A percentile compares a stretch with the other conserved stretches of the same genome.
Conservation (phyloP, 2,329 filamentous ascomycete genomes). For the Fusarium equiseti region DNA sequence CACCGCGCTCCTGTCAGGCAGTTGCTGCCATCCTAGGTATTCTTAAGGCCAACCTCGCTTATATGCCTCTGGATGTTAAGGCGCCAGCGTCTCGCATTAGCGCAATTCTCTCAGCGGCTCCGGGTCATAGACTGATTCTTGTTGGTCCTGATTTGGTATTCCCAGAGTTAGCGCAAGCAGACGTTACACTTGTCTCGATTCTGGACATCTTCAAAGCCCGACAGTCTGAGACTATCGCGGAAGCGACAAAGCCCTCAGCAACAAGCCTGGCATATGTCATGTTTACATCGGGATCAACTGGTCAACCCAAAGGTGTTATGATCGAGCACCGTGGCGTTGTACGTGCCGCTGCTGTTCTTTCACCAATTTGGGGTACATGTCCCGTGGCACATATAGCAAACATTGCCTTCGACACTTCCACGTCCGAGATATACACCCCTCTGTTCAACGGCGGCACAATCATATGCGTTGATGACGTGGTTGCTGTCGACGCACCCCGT, state of each 20-base stretch:
- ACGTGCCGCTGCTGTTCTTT: not conserved
- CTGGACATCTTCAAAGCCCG: not conserved
- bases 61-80: constrained; percentile 35
- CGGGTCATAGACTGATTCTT: not conserved
- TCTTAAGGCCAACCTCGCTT: constrained; percentile 37
- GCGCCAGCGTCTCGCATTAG: not conserved
- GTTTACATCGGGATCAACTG: constrained; percentile 44
- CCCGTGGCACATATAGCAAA: not conserved
- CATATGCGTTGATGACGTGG: not conserved
- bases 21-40: constrained; percentile 29
- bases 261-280: constrained; percentile 39
- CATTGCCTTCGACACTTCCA: not conserved
- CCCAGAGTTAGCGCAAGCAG: not conserved
- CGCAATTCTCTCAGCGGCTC: not conserved
- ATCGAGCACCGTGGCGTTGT: constrained; percentile 21
- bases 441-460: not conserved
- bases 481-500: not conserved
- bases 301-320: constrained; percentile 42
- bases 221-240: not conserved
- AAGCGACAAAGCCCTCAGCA: not conserved
- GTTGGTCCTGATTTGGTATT: not conserved
- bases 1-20: not conserved
- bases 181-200: not conserved
- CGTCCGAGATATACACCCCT: not conserved
- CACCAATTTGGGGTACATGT: not conserved